Conservation (phyloP, 2,329 filamentous ascomycete species). For the Fonsecaea pedrosoi region DNA sequence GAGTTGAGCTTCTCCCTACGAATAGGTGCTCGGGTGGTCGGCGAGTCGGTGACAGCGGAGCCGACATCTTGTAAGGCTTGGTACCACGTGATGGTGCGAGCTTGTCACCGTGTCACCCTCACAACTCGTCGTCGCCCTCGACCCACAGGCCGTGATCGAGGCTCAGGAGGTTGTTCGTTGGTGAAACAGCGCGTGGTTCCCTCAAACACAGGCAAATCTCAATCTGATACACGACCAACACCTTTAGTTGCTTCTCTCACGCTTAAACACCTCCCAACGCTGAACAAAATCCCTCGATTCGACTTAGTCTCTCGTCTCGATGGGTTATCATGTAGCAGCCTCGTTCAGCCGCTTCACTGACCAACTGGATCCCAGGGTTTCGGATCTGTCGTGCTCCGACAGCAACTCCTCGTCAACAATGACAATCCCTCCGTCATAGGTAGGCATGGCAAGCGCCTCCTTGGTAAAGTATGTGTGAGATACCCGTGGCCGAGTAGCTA, state of each 20-base stretch:
- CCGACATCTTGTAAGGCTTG: too few species aligned
- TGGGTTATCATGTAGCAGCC: neutral
- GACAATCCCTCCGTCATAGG: neutral
- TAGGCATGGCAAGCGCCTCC: neutral
- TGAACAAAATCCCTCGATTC: neutral
- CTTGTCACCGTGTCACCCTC: too few species aligned
- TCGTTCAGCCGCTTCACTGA: neutral
- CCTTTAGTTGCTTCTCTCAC: neutral
- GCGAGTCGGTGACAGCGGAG: too few species aligned
- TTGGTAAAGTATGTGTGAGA: neutral
- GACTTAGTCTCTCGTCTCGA: neutral
- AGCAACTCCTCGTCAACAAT: neutral
- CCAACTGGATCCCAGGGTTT: conserved; percentile 14
- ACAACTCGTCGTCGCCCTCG: neutral
- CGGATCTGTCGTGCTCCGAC: conserved; percentile 17
- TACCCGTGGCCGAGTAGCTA: neutral
- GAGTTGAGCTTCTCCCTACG: neutral
- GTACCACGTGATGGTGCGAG: too few species aligned
- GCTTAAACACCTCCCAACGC: neutral
- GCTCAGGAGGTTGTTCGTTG: conserved; percentile 5
- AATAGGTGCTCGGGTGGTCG: too few species aligned
- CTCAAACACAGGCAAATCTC: neutral
- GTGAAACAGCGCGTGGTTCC: neutral
- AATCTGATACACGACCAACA: neutral
- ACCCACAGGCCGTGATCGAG: neutral